These are phyloP conservation scores for Penicillium turbatum DNA, from an alignment of 495 filamentous ascomycete genomes.

Conservation along the genomic window DNA sequence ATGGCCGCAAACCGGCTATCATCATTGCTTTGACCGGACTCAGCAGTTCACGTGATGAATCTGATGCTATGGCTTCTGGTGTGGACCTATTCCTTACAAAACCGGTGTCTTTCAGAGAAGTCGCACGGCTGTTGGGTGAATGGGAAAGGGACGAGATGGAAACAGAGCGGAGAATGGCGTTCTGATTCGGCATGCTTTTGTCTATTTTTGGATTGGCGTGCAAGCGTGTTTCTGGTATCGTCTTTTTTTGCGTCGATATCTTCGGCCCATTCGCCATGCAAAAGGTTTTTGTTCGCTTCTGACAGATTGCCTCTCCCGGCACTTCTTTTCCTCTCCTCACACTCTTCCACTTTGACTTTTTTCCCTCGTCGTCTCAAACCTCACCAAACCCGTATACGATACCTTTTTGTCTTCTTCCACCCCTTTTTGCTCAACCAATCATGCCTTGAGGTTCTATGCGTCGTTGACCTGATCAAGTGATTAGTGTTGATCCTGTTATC, in stretches of 20 bases:
- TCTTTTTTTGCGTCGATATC: neutral
- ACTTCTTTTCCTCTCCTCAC: neutral
- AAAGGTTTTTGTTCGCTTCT: neutral
- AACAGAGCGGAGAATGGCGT: conserved; percentile 7
- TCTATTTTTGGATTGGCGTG: neutral
- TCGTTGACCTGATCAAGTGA: conserved; percentile 3
- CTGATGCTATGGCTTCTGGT: conserved; percentile 62
- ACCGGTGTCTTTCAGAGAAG: conserved; percentile 55
- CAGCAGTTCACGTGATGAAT: conserved; percentile 57
- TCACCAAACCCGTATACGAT: neutral
- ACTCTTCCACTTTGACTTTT: neutral
- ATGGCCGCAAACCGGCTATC: conserved; percentile 37
- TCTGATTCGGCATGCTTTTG: neutral
- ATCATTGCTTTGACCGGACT: conserved; percentile 72
- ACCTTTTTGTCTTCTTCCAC: neutral
- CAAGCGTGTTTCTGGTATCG: neutral
- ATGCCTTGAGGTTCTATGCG: neutral
- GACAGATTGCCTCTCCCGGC: neutral
- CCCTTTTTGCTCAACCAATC: neutral
- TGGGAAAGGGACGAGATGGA: conserved; percentile 36
- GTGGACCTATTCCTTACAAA: conserved; percentile 73
- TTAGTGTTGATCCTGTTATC: conserved; percentile 12
- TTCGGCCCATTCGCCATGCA: neutral
- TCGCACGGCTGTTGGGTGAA: conserved; percentile 44
- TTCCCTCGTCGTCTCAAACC: too few relatives aligned